Base-by-base conservation (phyloP, 179 eudicot species). In the Vitellaria paradoxa region DNA sequence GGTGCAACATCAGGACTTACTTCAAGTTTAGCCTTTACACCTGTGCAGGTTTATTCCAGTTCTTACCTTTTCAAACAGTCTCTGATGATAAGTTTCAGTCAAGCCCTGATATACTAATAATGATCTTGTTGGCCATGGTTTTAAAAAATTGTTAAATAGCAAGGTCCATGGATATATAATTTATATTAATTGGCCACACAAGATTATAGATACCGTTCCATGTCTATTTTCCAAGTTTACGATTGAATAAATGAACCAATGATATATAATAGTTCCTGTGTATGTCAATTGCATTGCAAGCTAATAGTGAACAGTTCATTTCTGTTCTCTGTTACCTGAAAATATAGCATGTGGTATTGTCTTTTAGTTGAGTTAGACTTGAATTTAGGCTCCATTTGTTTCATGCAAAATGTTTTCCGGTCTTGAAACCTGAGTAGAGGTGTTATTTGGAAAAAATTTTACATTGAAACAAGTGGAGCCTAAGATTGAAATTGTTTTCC, bases 21-120 rank as follows among this genome's bases (percentile, higher is more conserved):
- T 76, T 96, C 99, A 69, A 96, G 98, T 84, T 87, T 96, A 87
- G 99, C 99, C 78, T 96, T 96, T 71, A 96, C 99, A 24, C 98
- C 99, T 66, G 97, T 95, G 68, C 98, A 95, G 97, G 99, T 92
- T 45, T 49, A 57, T 78, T 63, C 45, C 74, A n/a, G 72, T 17
- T 75, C 74, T 70, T 52, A 7, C 45, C n/a, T 64, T 74, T 56
- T 8, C 6, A 11, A 45, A 42, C 14, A 18, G 40, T 56, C 6
- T 68, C 18, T 57, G 18, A 37, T 40, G 55, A 13, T 76, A 6
- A 55, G 13, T 53, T 55, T 40, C 37, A 56, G 56, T 21, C 10
- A 3, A 4, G 17, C 9, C 21, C 14, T 56, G 26, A 65, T 61
- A 14, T 65, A 45, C 65, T 8, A 12, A 47, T 40, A 9, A 12